Evolutionary conservation across 2,329 filamentous ascomycete genomes (phyloP).

Genomic region (Neocucurbitaria cava): DNA sequence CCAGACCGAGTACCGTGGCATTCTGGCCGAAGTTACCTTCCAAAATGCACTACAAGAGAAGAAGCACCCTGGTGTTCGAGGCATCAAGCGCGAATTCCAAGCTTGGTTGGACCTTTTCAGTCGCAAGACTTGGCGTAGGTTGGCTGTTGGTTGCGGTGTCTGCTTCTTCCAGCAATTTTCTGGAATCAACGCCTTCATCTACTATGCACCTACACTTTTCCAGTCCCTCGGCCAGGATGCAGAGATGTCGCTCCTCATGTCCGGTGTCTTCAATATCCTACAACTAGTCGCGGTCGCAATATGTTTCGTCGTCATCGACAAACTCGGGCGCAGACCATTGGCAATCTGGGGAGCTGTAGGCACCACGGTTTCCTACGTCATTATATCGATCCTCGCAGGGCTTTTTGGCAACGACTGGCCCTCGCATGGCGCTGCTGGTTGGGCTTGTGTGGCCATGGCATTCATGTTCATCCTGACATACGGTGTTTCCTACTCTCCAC

Average conservation of each 20-base stretch:
- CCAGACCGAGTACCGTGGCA: constrained; percentile 56
- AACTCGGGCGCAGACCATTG: constrained; percentile 13
- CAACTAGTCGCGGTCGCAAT: constrained; percentile 4
- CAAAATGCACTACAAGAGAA: constrained; percentile 51
- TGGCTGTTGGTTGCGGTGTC: constrained; percentile 38
- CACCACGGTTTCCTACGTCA: constrained; percentile 53
- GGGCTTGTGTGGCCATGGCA: constrained; percentile 8
- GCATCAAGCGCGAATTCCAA: constrained; percentile 49
- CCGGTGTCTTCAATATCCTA: constrained; percentile 9
- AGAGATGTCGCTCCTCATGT: constrained; percentile 37
- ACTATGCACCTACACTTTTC: constrained; percentile 66
- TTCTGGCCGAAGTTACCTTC: constrained; percentile 58
- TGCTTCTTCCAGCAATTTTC: constrained; percentile 50
- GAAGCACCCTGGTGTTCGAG: constrained; percentile 33
- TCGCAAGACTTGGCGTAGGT: constrained; percentile 48
- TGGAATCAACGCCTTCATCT: constrained; percentile 54
- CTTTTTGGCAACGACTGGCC: constrained; percentile 2
- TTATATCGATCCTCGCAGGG: constrained; percentile 46
- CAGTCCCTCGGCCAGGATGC: constrained; percentile 47
- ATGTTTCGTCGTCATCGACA: constrained; percentile 20
- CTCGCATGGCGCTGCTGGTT: constrained; percentile 1
- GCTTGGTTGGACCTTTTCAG: constrained; percentile 55
- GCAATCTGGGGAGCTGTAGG: constrained; percentile 16
- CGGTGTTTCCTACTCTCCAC: constrained; percentile 21
- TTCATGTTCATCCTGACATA: constrained; percentile 5